phyloP scores from a whole-genome alignment of 2,329 filamentous ascomycete species.

The Trichoderma breve region DNA sequence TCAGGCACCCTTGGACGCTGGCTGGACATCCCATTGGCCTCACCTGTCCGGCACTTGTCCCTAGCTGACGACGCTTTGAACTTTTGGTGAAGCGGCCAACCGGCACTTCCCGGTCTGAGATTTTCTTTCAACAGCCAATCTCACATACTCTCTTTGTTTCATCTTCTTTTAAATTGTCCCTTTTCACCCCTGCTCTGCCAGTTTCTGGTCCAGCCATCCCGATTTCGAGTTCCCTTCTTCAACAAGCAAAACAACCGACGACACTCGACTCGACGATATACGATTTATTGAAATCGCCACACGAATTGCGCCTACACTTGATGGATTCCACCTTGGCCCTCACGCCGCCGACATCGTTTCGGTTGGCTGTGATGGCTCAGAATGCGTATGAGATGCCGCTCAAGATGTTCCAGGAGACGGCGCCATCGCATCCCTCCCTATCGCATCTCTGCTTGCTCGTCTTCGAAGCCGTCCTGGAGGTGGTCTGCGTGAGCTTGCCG shows the following conservation, averaged over 20 bases:
- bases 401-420: slow-evolving; percentile 40
- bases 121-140: background rate
- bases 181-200: background rate
- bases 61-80: slow-evolving; percentile 17
- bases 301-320: slow-evolving; percentile 17
- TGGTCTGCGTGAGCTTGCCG: slow-evolving; percentile 90
- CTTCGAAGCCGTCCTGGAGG: slow-evolving; percentile 91
- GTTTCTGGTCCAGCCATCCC: background rate
- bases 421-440: slow-evolving; percentile 62
- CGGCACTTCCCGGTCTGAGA: background rate
- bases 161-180: background rate
- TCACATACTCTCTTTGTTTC: background rate
- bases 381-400: slow-evolving; percentile 43
- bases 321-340: slow-evolving; percentile 41
- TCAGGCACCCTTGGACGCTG: background rate
- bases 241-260: background rate
- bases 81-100: background rate
- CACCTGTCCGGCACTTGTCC: background rate
- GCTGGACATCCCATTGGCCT: background rate
- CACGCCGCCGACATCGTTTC: slow-evolving; percentile 46
- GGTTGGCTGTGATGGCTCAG: slow-evolving; percentile 40
- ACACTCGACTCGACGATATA: background rate
- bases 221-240: background rate
- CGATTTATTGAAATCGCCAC: background rate
- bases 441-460: slow-evolving; percentile 74